Evolutionary conservation across 805 yeast species (phyloP), one percentile per base, ranked within the genome.

Genomic region (Starmerella floris): DNA sequence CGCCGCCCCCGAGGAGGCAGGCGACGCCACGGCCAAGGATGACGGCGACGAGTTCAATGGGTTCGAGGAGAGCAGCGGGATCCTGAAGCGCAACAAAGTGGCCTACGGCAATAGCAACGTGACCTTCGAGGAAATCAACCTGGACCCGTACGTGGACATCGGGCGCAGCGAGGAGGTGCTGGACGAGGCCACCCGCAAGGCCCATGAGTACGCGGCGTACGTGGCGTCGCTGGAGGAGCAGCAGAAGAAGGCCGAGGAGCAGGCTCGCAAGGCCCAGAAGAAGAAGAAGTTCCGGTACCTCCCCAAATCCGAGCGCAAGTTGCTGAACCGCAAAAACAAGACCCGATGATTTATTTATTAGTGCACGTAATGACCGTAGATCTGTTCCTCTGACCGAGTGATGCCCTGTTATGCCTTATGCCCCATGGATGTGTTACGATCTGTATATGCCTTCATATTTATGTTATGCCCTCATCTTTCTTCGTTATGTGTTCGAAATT

Each of bases 221-320:
- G 79, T 50, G 76, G 82, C 16, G 71, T 68, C 51, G 60, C 68
- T 33, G 71, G 74, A 51, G 62, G 66, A 23, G 46, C 55, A 44
- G 17, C 52, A 30, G 50, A 54, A 26, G 35, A 30, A 35, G 36
- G 41, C 41, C 28, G 41, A 37, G 39, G 44, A 43, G 31, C 33
- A 43, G 37, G 41, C 55, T 9, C 40, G 42, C 28, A 79, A 79
- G 72, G 43, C 55, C 10, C 51, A 54, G 35, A 55, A 55, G 48
- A 42, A 43, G 35, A 79, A 79, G 71, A 87, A 87, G 70, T 85
- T 85, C 57, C 75, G 95, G 63, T 88, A 87, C 43, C 69, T 87
- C 60, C 74, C 91, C 39, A 83, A 84, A 60, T 63, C 68, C 23
- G 95, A 85, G 62, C 73, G 97, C 62, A 76, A 65, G 53, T 62